Percentiles rank a stretch among this genome's conserved stretches.
Conservation (phyloP, 164 flowering plant species). For the Tinospora cordifolia region DNA sequence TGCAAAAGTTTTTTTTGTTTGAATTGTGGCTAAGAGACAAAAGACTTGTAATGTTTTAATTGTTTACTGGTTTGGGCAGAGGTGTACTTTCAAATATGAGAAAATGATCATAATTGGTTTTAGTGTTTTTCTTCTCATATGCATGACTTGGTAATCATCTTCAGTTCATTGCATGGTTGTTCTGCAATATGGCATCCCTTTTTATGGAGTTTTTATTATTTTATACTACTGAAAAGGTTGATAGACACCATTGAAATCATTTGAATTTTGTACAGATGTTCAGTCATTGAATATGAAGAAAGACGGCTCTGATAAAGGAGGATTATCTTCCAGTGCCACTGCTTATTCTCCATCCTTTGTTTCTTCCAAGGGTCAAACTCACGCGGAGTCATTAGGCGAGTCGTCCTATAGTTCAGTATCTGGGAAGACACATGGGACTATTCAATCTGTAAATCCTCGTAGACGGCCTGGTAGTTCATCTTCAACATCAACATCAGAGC, state of each 20-base stretch:
- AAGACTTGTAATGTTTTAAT: neutral
- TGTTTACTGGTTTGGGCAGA: neutral
- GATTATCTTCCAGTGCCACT: conserved; percentile 32
- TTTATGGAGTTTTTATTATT: neutral
- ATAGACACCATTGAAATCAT: conserved; percentile 7
- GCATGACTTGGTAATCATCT: neutral
- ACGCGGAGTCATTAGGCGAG: conserved; percentile 25
- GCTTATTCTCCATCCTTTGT: conserved; percentile 29
- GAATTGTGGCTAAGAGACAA: no score
- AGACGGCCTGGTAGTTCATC: conserved; percentile 61
- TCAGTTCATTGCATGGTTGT: neutral
- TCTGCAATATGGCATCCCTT: neutral
- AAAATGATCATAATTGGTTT: neutral
- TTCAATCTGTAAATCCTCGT: conserved; percentile 35
- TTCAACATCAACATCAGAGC: conserved; percentile 68
- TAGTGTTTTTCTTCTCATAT: neutral
- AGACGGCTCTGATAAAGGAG: conserved; percentile 32
- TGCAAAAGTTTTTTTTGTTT: no score
- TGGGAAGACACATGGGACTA: conserved; percentile 28
- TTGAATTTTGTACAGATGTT: conserved; percentile 27
- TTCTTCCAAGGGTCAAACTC: conserved; percentile 29
- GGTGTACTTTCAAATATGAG: neutral
- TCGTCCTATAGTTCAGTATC: conserved; percentile 27
- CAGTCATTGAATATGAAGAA: conserved; percentile 25
- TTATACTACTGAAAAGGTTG: neutral